A percentile compares a stretch with the other conserved stretches of the same genome.
These are phyloP conservation scores for Annulohypoxylon maeteangense DNA, from an alignment of 495 filamentous ascomycete species.

Conservation along the genomic window DNA sequence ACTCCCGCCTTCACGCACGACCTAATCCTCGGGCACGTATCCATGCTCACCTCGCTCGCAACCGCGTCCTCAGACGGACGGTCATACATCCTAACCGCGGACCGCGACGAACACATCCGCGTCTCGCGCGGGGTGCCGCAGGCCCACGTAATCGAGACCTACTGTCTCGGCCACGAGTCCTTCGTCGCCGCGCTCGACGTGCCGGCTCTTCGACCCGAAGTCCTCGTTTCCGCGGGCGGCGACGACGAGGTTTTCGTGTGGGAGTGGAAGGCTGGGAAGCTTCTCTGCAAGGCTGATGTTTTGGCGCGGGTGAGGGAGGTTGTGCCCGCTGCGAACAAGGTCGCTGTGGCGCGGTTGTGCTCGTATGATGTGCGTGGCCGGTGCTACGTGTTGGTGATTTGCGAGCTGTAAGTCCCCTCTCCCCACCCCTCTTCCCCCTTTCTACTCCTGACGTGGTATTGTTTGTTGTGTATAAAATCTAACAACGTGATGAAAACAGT, in stretches of 20 bases:
- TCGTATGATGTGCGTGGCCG: constrained; percentile 38
- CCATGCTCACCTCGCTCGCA: constrained; percentile 82
- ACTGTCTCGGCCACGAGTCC: constrained; percentile 84
- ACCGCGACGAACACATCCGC: constrained; percentile 97
- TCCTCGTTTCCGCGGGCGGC: constrained; percentile 87
- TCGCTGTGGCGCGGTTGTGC: constrained; percentile 64
- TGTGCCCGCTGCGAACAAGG: constrained; percentile 47
- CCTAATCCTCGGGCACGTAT: constrained; percentile 90
- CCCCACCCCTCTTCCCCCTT: neutral
- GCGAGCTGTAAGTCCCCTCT: constrained; percentile 69
- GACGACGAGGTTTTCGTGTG: constrained; percentile 81
- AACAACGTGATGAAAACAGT: constrained; percentile 54
- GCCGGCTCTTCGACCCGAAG: constrained; percentile 60
- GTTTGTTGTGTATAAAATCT: constrained; percentile 26
- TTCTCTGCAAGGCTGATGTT: constrained; percentile 66
- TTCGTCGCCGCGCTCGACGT: constrained; percentile 83
- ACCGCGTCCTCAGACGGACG: constrained; percentile 58
- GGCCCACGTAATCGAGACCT: constrained; percentile 86
- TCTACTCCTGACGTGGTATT: neutral
- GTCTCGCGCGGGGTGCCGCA: constrained; percentile 86
- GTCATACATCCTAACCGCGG: constrained; percentile 84
- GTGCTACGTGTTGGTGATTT: constrained; percentile 66
- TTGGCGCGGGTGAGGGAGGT: constrained; percentile 52
- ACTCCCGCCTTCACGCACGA: constrained; percentile 72
- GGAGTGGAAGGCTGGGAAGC: constrained; percentile 73